Conservation (phyloP, 2,329 filamentous ascomycete species). For the Botrytis galanthina region DNA sequence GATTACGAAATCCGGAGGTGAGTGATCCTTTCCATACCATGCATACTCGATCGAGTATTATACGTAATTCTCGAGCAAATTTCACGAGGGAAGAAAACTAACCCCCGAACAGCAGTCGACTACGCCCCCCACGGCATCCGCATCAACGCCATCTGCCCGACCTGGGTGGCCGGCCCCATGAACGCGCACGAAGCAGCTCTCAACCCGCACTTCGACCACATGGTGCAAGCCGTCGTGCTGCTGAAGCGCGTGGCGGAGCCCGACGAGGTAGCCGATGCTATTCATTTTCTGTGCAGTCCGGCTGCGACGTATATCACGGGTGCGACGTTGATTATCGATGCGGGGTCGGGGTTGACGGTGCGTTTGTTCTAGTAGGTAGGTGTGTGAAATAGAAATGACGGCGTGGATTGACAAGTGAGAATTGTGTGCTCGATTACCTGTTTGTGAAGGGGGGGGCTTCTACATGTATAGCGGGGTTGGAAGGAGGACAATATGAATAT, state of each 20-base stretch:
- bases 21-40: background rate
- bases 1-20: slow-evolving; percentile 5
- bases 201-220: background rate
- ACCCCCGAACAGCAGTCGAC: background rate
- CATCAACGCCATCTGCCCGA: slow-evolving; percentile 15
- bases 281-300: slow-evolving; percentile 41
- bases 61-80: background rate
- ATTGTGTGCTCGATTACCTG: background rate
- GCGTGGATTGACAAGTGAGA: background rate
- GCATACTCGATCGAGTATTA: no score
- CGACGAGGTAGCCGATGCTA: slow-evolving; percentile 47
- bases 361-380: background rate
- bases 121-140: slow-evolving; percentile 3
- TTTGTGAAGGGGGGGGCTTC: background rate
- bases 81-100: background rate
- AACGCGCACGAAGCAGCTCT: background rate
- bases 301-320: slow-evolving; percentile 30
- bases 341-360: slow-evolving; percentile 29
- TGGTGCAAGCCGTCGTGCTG: slow-evolving; percentile 4
- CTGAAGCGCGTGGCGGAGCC: slow-evolving; percentile 30
- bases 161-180: slow-evolving; percentile 11
- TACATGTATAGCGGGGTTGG: background rate
- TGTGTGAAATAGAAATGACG: no score
- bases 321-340: slow-evolving; percentile 31
- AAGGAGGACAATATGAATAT: background rate